These are phyloP conservation scores for Helotiales sp. DNA, from an alignment of 2,329 filamentous ascomycete genomes.

Conservation along the genomic window DNA sequence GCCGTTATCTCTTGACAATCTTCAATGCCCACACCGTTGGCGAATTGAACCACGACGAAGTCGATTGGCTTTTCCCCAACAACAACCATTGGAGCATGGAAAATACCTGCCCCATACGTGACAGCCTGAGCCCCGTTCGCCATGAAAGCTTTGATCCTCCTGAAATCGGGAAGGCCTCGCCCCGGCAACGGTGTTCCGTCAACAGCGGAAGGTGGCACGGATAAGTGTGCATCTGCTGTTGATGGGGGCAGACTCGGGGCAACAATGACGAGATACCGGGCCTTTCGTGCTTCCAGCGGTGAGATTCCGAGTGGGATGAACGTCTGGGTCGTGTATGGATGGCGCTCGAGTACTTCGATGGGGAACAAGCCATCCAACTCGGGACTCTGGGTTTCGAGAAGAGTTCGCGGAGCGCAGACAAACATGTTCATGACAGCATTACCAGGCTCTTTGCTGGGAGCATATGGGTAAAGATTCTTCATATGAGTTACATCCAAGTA, in stretches of 20 bases:
- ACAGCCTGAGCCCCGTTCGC: constrained; percentile 79
- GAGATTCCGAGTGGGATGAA: constrained; percentile 75
- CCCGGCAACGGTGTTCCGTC: constrained; percentile 21
- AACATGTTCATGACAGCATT: constrained; percentile 83
- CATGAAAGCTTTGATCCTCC: constrained; percentile 72
- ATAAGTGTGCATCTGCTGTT: constrained; percentile 39
- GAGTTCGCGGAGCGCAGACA: constrained; percentile 36
- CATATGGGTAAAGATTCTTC: constrained; percentile 67
- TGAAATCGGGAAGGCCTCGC: constrained; percentile 65
- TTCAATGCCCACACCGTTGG: constrained; percentile 77
- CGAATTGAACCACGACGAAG: constrained; percentile 88
- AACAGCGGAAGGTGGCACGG: constrained; percentile 35
- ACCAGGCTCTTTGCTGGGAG: constrained; percentile 57
- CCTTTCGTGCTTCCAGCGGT: constrained; percentile 42
- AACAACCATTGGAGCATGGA: constrained; percentile 94
- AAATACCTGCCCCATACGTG: constrained; percentile 88
- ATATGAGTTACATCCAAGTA: constrained; percentile 78
- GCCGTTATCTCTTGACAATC: constrained; percentile 79
- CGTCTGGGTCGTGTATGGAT: constrained; percentile 92
- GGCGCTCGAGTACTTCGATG: constrained; percentile 78
- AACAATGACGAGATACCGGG: constrained; percentile 80
- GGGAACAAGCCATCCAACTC: constrained; percentile 50
- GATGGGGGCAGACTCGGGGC: constrained; percentile 68
- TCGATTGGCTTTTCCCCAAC: constrained; percentile 71
- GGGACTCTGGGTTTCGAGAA: constrained; percentile 40